Conservation (phyloP, 352 stramenopile genomes). For the Phytopythium delawarense region DNA sequence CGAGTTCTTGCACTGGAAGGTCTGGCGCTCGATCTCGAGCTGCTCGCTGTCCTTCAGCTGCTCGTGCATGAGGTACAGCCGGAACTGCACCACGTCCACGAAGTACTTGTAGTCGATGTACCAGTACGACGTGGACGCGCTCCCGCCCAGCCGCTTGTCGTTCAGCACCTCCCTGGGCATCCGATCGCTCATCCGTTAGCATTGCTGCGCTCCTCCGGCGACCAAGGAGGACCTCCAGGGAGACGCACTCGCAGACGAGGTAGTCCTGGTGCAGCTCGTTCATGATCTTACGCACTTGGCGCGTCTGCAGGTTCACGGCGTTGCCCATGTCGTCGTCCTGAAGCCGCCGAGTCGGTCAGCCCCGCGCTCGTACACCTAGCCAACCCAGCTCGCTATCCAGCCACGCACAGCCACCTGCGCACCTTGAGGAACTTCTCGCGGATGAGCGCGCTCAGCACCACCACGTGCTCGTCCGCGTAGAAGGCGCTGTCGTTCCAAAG, state of each 20-base stretch:
- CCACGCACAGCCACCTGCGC: background rate
- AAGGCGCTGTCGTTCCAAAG: conserved; percentile 48
- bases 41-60: conserved; percentile 84
- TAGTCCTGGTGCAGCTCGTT: conserved; percentile 85
- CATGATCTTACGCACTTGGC: conserved; percentile 88
- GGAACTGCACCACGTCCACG: conserved; percentile 86
- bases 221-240: background rate
- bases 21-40: conserved; percentile 84
- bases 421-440: conserved; percentile 89
- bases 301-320: conserved; percentile 84
- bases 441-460: conserved; percentile 82
- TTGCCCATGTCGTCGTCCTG: conserved; percentile 88
- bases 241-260: conserved; percentile 76
- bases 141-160: conserved; percentile 80
- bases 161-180: conserved; percentile 74
- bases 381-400: too few relatives aligned
- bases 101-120: conserved; percentile 93
- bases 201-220: too few relatives aligned
- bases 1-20: conserved; percentile 81
- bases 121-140: conserved; percentile 87
- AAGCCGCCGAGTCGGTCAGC: too few relatives aligned
- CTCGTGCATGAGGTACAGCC: conserved; percentile 85
- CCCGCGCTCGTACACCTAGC: background rate
- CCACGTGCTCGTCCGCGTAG: conserved; percentile 84
- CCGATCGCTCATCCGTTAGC: too few relatives aligned